Evolutionary conservation across 2,329 filamentous ascomycete species (phyloP).

Genomic region (Immersiporthe knoxdaviesiana): DNA sequence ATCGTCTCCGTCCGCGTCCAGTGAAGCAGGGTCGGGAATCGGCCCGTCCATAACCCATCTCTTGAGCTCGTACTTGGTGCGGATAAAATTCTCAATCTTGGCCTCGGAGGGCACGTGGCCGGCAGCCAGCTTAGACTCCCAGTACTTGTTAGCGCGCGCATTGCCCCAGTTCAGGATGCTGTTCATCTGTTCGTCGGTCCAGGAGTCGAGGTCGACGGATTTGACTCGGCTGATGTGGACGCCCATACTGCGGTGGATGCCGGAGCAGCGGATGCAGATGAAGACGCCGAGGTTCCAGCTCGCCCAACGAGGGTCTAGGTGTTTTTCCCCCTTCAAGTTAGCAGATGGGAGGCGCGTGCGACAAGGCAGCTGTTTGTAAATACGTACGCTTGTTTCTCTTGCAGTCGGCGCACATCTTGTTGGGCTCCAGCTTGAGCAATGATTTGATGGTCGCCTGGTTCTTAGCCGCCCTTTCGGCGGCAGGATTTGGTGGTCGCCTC

Average conservation of each 20-base stretch:
- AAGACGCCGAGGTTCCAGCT: conserved; percentile 99
- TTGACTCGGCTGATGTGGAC: conserved; percentile 98
- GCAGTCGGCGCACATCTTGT: conserved; percentile 98
- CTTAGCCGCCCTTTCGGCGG: conserved; percentile 85
- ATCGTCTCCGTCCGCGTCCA: conserved; percentile 84
- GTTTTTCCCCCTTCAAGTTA: conserved; percentile 15
- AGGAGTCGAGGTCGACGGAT: conserved; percentile 95
- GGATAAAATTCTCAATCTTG: conserved; percentile 99
- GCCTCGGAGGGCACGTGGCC: conserved; percentile 93
- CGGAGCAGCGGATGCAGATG: conserved; percentile 96
- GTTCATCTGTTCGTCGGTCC: conserved; percentile 97
- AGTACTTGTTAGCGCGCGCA: conserved; percentile 95
- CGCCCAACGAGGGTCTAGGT: conserved; percentile 91
- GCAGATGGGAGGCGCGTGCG: neutral
- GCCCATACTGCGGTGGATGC: conserved; percentile 98
- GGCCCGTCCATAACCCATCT: conserved; percentile 99
- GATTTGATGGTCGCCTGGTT: conserved; percentile 94
- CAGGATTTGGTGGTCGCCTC: conserved; percentile 74
- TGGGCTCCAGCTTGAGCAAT: conserved; percentile 89
- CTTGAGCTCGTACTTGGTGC: conserved; percentile 98
- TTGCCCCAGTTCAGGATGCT: conserved; percentile 97
- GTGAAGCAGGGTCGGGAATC: conserved; percentile 86
- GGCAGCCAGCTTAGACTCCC: conserved; percentile 90
- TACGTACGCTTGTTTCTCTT: conserved; percentile 94
- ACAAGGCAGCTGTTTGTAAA: too few relatives aligned